Evolutionary conservation across 768 basidiomycete genomes (phyloP), one percentile per base, ranked within the genome.

Genomic region (Phylloporus rhodoxanthus): DNA sequence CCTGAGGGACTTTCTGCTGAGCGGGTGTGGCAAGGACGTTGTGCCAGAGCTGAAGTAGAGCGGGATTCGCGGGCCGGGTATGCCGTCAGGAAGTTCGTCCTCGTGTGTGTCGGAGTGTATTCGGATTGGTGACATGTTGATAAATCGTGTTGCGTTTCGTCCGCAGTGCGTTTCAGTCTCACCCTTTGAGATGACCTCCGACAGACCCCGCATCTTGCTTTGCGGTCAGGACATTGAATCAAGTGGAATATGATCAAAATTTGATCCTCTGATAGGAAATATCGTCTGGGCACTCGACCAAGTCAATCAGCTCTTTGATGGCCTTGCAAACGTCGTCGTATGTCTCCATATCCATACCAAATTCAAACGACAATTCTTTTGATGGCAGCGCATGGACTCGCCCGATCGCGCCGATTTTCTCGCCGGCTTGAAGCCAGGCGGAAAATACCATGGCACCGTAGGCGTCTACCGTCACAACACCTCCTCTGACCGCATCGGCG

Each of bases 271-370:
- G 6, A 30, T 59, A 88, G 88, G 81, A 45, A 68, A 80, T 52
- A 79, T 92, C 49, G 76, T 84, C 26, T 93, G 90, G 90, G 88
- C 91, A 0, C 81, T 87, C 52, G 75, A 87, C 21, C 87, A 93
- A 50, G 73, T 82, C 46, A 70, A 81, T 48, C 68, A 75, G 32
- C 72, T 90, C 51, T 78, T 92, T 32, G 76, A 76, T 0, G 72
- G 75, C 46, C 77, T 88, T 49, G 82, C 89, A 28, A 83, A 91
- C 45, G 73, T 93, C 26, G 72, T 91, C 43, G 92, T 92, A 64
- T 61, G 89, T 76, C 23, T 10, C 19, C 11, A 2, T 9, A 5
- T n/a, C 15, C 26, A 7, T 26, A 5, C 19, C 4, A 15, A 30
- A 6, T 13, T 2, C 29, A 4, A n/a, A 7, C 5, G 3, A 36